Conservation (phyloP, 345 rosid genomes). For the Aurinia saxatilis region DNA sequence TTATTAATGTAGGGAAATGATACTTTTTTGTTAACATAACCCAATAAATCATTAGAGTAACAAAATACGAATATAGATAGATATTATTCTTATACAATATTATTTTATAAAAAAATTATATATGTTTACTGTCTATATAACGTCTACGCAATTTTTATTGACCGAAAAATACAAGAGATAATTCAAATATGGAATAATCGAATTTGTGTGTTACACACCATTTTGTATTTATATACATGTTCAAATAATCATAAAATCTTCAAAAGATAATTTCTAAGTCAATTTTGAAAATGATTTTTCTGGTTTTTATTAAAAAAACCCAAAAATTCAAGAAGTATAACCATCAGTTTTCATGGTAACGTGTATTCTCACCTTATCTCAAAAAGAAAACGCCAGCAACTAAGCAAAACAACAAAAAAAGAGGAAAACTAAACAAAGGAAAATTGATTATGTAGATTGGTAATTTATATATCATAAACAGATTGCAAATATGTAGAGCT, state of each 20-base stretch:
- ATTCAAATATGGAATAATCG: not conserved
- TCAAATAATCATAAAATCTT: not conserved
- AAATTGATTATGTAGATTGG: not conserved
- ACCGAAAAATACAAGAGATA: not conserved
- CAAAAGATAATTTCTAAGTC: conserved; percentile 20
- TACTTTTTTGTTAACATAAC: too few species aligned
- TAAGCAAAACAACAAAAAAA: too few species aligned
- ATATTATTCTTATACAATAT: not conserved
- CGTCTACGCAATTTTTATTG: conserved; percentile 23
- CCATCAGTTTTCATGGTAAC: conserved; percentile 18
- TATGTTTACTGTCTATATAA: conserved; percentile 20
- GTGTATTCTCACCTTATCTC: conserved; percentile 13
- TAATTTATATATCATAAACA: not conserved
- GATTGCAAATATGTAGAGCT: not conserved
- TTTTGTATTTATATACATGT: conserved; percentile 27
- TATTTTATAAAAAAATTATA: too few species aligned
- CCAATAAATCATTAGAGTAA: too few species aligned
- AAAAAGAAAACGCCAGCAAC: not conserved
- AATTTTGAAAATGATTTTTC: conserved; percentile 23
- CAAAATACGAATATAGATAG: not conserved
- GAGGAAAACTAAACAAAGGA: not conserved
- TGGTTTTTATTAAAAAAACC: not conserved
- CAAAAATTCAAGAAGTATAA: not conserved
- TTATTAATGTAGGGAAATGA: too few species aligned
- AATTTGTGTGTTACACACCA: conserved; percentile 19